phyloP scores from a whole-genome alignment of 2,329 filamentous ascomycete genomes.

The Lachnellula suecica region DNA sequence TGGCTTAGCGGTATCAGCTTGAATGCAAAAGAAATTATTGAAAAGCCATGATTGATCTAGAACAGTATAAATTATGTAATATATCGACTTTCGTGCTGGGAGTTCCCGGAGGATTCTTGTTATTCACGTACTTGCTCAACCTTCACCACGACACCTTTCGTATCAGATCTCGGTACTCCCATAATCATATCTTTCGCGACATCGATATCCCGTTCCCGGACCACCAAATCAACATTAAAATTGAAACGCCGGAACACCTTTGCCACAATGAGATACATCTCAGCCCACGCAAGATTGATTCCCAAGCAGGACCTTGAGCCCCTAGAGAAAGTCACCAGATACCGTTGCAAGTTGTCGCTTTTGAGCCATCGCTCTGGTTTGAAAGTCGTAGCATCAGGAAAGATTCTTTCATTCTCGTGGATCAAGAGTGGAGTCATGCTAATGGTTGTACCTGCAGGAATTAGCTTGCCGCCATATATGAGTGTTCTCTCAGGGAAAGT shows the following conservation, averaged over 20 bases:
- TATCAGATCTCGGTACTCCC: too few species aligned
- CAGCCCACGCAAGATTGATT: slow-evolving; percentile 12
- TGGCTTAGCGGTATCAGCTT: too few species aligned
- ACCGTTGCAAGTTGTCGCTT: slow-evolving; percentile 34
- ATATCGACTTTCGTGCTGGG: too few species aligned
- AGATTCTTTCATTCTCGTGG: slow-evolving; percentile 33
- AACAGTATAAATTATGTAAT: too few species aligned
- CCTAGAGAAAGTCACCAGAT: slow-evolving; percentile 29
- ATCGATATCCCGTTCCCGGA: too few species aligned
- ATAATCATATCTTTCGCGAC: too few species aligned
- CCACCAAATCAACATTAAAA: too few species aligned
- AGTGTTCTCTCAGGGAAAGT: slow-evolving; percentile 17
- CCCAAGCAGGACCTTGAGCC: slow-evolving; percentile 10
- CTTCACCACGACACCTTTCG: too few species aligned
- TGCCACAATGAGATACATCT: slow-evolving; percentile 6
- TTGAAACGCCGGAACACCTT: slow-evolving; percentile 2
- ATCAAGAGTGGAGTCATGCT: slow-evolving; percentile 33
- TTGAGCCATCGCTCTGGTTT: slow-evolving; percentile 41
- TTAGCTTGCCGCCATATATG: slow-evolving; percentile 8
- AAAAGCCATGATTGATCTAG: too few species aligned
- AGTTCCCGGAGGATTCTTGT: too few species aligned
- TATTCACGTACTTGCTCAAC: too few species aligned
- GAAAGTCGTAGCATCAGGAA: slow-evolving; percentile 20
- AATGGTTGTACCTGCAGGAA: slow-evolving; percentile 34
- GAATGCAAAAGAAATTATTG: too few species aligned